Evolutionary conservation across 495 filamentous ascomycete species (phyloP), one percentile per base, ranked within the genome.

Genomic region (Aspergillus wentii): DNA sequence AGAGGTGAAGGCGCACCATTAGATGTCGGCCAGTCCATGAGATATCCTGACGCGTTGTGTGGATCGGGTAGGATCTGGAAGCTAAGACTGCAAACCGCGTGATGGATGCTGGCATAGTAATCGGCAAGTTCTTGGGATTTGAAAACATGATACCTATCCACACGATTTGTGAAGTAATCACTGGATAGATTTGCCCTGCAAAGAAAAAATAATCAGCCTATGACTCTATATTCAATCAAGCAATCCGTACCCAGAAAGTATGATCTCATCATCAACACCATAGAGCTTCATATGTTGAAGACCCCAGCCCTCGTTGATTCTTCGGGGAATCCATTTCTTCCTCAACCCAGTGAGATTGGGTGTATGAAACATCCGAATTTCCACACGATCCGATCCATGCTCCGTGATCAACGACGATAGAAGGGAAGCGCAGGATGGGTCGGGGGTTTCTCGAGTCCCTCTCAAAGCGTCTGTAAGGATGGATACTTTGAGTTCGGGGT

Each of bases 201-300:
- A 14, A 11, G 19, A 20, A 9, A 11, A n/a, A n/a, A 17, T 45
- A 10, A 38, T 54, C 30, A 52, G 42, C 17, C n/a, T n/a, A n/a
- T n/a, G n/a, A n/a, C n/a, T n/a, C n/a, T n/a, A n/a, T n/a, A 22
- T 25, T 5, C 13, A 28, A 7, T 31, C 16, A 33, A 18, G 17
- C 18, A 30, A 37, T 16, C 30, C 69, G 25, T 72, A 86, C 80
- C 92, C 92, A 2, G 89, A 94, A 18, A 99, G 74, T 23, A 99
- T 92, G 33, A 99, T 80, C 59, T 96, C 91, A 51, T 97, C 89
- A 44, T 99, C 92, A 28, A 95, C 63, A 1, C 94, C 92, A 48
- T 99, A 99, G 0, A 99, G 74, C 72, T 99, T 99, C 88, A 99
- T 99, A 54, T 99, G 92, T 54, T 99, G 92, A 29, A 99, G 64